Evolutionary conservation across 2,329 filamentous ascomycete species (phyloP), one percentile per base, ranked within the genome.

Genomic region (Rhynchosporium secalis): DNA sequence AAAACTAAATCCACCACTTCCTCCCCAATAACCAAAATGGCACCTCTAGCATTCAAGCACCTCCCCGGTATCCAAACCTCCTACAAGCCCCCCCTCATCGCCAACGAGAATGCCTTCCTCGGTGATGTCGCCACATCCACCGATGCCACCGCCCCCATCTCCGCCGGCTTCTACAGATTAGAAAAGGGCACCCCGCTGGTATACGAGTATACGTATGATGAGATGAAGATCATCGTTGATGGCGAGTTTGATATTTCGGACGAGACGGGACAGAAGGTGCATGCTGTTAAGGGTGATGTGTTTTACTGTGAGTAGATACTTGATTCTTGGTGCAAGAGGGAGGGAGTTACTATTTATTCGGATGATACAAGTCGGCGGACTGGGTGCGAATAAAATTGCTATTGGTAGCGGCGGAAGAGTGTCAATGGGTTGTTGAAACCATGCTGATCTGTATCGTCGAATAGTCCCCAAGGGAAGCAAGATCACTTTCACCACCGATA

Each of bases 141-240:
- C 43, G 79, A 85, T 70, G 71, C 80, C 40, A 78, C 80, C 12
- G 79, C 80, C 60, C 84, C 85, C 55, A 82, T 87, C 66, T 81
- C 79, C 1, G 77, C 77, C 8, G 85, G 85, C 33, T 83, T 88
- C 74, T 88, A 86, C 75, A 78, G 84, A 9, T 77, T 87, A 6
- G 84, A 87, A 69, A 84, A 85, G 66, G 85, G 85, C 64, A 84
- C 83, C 0, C 83, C 83, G 1, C 78, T 88, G 20, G 81, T 85
- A 6, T 88, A 88, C 75, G 81, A 80, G 51, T 87, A 87, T 70
- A 83, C 80, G 52, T 88, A 87, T 73, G 79, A 87, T 68, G 85
- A 87, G 76, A 86, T 86, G 83, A 87, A 87, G 77, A 87, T 88
- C 69, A 86, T 87, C 65, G 75, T 87, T 7, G 84, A 87, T 67